These are phyloP conservation scores for Penicillium samsonianum DNA, from an alignment of 495 filamentous ascomycete species.

Conservation along the genomic window DNA sequence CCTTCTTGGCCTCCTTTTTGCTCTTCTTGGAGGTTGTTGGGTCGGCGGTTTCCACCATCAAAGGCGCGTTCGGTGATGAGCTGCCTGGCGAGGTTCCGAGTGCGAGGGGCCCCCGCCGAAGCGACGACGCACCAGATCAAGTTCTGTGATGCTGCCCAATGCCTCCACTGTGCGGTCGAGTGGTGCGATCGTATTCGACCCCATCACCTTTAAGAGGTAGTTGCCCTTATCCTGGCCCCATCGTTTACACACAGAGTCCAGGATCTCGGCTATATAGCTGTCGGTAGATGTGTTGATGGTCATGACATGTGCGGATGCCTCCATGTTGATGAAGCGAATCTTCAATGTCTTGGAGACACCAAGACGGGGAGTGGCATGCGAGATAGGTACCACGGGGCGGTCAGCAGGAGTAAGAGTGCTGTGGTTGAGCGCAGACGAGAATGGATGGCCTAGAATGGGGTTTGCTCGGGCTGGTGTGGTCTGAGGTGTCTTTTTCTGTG, in stretches of 20 bases:
- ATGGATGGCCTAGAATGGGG: conserved; percentile 56
- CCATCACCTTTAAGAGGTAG: conserved; percentile 83
- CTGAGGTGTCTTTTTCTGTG: conserved; percentile 30
- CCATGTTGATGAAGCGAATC: conserved; percentile 77
- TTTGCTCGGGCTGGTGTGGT: conserved; percentile 45
- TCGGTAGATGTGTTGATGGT: conserved; percentile 86
- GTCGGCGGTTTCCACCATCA: conserved; percentile 54
- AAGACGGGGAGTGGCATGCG: conserved; percentile 63
- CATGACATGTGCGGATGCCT: conserved; percentile 59
- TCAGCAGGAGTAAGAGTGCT: conserved; percentile 62
- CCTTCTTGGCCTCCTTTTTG: conserved; percentile 74
- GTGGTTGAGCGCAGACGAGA: conserved; percentile 55
- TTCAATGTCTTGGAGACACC: conserved; percentile 85
- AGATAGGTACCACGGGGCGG: conserved; percentile 55
- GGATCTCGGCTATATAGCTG: conserved; percentile 90
- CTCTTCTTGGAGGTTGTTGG: conserved; percentile 58
- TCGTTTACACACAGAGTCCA: conserved; percentile 87
- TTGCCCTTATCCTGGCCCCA: conserved; percentile 87
- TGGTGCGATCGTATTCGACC: conserved; percentile 79
- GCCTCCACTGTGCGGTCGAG: conserved; percentile 88
- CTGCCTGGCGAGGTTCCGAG: conserved; percentile 79
- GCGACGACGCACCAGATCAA: conserved; percentile 84
- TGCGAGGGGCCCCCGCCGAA: conserved; percentile 80
- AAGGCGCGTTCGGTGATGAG: conserved; percentile 74
- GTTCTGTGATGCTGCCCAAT: conserved; percentile 76